phyloP scores from a whole-genome alignment of 164 flowering plant genomes.

The Berberis thunbergii region DNA sequence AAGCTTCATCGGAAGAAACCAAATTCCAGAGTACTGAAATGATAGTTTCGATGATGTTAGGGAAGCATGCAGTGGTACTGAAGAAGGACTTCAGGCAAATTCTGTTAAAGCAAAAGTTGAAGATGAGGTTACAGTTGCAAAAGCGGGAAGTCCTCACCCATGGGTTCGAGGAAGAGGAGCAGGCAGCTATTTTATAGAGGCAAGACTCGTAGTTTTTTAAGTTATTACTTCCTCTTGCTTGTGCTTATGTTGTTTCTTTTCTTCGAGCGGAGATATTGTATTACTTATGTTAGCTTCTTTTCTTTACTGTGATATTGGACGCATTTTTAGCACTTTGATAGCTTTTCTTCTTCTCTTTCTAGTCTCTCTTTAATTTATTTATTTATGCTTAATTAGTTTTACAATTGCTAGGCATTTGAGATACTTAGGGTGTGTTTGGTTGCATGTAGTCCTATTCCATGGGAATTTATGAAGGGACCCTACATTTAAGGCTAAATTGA shows the following conservation, averaged over 20 bases:
- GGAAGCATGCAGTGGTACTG: conserved; percentile 77
- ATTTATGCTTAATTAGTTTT: too few species aligned
- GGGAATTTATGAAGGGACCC: too few species aligned
- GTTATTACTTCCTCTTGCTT: background rate
- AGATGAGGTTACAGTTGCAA: conserved; percentile 30
- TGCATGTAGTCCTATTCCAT: too few species aligned
- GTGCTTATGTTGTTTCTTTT: background rate
- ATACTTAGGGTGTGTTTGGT: too few species aligned
- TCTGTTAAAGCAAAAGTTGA: conserved; percentile 29
- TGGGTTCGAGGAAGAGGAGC: conserved; percentile 41
- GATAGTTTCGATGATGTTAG: conserved; percentile 37
- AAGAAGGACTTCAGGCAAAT: conserved; percentile 37
- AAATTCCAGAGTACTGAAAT: conserved; percentile 25
- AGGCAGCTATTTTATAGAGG: conserved; percentile 46
- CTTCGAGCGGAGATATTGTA: background rate
- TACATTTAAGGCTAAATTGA: too few species aligned
- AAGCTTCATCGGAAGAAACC: conserved; percentile 27
- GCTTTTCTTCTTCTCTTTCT: too few species aligned
- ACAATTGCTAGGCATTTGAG: too few species aligned
- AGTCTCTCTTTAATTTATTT: too few species aligned
- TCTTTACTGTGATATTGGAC: too few species aligned
- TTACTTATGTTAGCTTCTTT: too few species aligned
- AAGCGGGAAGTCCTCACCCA: conserved; percentile 23
- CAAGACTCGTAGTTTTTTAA: conserved; percentile 3
- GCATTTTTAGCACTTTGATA: too few species aligned